phyloP scores from a whole-genome alignment of 1,284 basidiomycete genomes.

The Trichosporon sp. region DNA sequence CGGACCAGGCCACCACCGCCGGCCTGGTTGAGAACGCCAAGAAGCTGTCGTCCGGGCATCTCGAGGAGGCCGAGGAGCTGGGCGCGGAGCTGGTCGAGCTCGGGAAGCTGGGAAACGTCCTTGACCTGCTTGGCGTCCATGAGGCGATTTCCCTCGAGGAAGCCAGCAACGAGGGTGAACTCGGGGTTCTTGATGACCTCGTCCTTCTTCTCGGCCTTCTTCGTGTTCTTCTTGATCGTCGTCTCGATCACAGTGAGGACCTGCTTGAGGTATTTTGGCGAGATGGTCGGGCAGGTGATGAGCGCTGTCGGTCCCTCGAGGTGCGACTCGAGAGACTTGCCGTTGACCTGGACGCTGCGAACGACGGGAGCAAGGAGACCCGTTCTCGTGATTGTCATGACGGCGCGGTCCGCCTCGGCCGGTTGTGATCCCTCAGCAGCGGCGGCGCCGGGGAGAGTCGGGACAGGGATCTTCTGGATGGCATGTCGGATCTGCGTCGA shows the following conservation, averaged over 20 bases:
- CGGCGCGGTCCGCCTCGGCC: slow-evolving; percentile 17
- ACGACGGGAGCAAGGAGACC: slow-evolving; percentile 35
- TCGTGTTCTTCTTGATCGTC: slow-evolving; percentile 21
- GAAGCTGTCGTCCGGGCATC: slow-evolving; percentile 34
- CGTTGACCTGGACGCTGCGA: slow-evolving; percentile 21
- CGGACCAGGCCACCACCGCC: slow-evolving; percentile 45
- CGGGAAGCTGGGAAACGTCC: slow-evolving; percentile 42
- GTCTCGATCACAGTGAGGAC: slow-evolving; percentile 39
- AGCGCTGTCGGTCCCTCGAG: slow-evolving; percentile 32
- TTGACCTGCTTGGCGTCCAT: slow-evolving; percentile 25
- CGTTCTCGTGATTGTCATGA: slow-evolving; percentile 43
- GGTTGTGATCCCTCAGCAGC: slow-evolving; percentile 2
- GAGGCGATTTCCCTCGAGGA: slow-evolving; percentile 41
- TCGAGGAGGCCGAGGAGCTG: slow-evolving; percentile 49
- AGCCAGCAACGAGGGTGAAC: slow-evolving; percentile 42
- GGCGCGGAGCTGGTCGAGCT: slow-evolving; percentile 41
- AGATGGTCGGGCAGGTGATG: slow-evolving; percentile 41
- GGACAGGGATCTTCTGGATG: slow-evolving; percentile 32
- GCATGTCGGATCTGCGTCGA: slow-evolving; percentile 36
- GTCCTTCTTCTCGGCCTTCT: slow-evolving; percentile 23
- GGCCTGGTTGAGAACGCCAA: slow-evolving; percentile 42
- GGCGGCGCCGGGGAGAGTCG: slow-evolving; percentile 15
- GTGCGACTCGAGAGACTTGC: not conserved
- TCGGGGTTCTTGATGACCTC: slow-evolving; percentile 32
- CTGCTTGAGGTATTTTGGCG: slow-evolving; percentile 43